These are phyloP conservation scores for Rhinocladiella mackenziei DNA, from an alignment of 2,329 filamentous ascomycete species.

Conservation along the genomic window DNA sequence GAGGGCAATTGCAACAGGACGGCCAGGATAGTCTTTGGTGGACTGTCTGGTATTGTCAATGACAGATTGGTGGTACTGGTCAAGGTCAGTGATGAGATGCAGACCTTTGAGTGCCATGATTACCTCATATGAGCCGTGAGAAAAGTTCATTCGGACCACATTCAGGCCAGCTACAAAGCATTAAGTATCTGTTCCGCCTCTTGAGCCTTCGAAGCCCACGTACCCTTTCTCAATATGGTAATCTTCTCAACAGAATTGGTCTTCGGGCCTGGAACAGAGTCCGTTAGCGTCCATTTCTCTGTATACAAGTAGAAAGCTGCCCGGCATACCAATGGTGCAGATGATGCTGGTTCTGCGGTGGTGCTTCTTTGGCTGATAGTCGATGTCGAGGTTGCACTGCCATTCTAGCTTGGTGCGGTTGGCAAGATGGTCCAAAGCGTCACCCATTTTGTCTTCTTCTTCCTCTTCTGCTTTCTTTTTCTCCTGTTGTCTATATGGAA, in stretches of 20 bases:
- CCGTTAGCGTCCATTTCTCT: neutral
- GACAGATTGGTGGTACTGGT: constrained; percentile 89
- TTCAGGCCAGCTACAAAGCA: constrained; percentile 69
- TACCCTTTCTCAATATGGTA: constrained; percentile 77
- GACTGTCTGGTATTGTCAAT: constrained; percentile 92
- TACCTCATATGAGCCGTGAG: constrained; percentile 79
- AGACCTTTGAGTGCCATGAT: constrained; percentile 14
- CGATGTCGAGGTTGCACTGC: constrained; percentile 78
- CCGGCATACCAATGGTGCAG: constrained; percentile 75
- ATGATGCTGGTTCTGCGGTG: constrained; percentile 98
- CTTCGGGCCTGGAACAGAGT: constrained; percentile 65
- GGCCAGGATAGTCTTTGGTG: constrained; percentile 70
- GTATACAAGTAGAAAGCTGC: neutral
- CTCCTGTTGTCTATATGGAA: too few species aligned
- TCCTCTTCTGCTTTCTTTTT: constrained; percentile 4
- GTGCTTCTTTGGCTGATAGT: constrained; percentile 79
- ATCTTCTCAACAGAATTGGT: constrained; percentile 97
- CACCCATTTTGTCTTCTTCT: constrained; percentile 49
- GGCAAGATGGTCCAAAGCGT: constrained; percentile 80
- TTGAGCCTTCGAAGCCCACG: constrained; percentile 11
- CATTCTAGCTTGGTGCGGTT: constrained; percentile 69
- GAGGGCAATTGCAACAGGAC: constrained; percentile 91
- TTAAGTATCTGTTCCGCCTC: constrained; percentile 17
- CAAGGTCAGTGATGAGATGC: constrained; percentile 17
- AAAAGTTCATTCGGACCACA: constrained; percentile 99